Evolutionary conservation across 192 early-diverging fungal species (phyloP), one percentile per base, ranked within the genome.

Genomic region (Dimargaris cristalligena): DNA sequence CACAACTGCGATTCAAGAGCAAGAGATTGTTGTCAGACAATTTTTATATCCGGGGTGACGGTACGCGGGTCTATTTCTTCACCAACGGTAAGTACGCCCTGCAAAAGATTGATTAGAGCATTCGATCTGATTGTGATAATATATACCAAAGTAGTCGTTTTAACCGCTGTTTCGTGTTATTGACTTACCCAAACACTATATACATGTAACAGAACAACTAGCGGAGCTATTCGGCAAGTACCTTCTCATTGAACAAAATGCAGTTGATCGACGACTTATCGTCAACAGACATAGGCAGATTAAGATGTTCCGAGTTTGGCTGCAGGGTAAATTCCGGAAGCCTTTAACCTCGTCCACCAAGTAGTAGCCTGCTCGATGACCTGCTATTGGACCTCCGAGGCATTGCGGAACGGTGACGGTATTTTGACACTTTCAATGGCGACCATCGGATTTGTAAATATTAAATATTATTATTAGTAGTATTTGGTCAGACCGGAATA

Each of bases 231-330:
- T 76, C 63, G 69, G 60, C 50, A 73, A 63, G 30, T 74, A 70
- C 56, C 92, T 96, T 60, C 67, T 62, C 31, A 66, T 91, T 31
- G 78, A 89, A 61, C 92, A 99, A 65, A 95, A 92, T 59, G 94
- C 83, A 16, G 81, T 94, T 0, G 97, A 98, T 61, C 74, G 90
- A 34, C 72, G 95, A 28, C 69, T 99, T 65, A 73, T 99, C 20
- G 92, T 98, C 46, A 98, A 99, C 70, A 77, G 97, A 44, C 67
- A 80, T 61, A 67, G 80, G 44, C 84, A 95, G 73, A 71, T 97
- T 32, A 96, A 94, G 65, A 99, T 99, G 97, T 94, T 94, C 71
- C 75, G 95, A 3, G 79, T 88, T 9, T 99, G 95, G 95, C 67
- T 98, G 28, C 97, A 99, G 70, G 92, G 85, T 32, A 97, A 97